phyloP scores from a whole-genome alignment of 192 early-diverging fungal genomes.

The Coemansia sp. region DNA sequence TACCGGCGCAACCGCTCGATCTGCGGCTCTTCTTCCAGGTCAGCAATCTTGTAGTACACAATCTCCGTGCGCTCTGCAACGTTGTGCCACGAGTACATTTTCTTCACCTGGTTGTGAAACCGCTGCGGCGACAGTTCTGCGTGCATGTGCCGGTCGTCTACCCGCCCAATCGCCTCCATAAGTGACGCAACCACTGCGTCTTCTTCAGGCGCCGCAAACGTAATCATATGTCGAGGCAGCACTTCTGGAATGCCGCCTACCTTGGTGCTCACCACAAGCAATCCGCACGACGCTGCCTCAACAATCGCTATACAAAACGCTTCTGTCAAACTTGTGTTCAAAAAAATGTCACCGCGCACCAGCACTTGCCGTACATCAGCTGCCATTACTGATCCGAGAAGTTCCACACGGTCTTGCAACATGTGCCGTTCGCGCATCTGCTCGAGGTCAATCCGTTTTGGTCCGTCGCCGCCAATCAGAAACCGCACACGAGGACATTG shows the following conservation, averaged over 20 bases:
- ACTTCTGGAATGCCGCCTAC: slow-evolving; percentile 98
- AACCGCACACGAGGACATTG: slow-evolving; percentile 80
- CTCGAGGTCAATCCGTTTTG: slow-evolving; percentile 92
- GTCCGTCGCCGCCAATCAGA: slow-evolving; percentile 95
- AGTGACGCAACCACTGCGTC: slow-evolving; percentile 77
- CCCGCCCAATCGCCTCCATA: slow-evolving; percentile 67
- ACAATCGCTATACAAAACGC: slow-evolving; percentile 99
- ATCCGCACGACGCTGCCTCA: slow-evolving; percentile 92
- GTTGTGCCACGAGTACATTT: slow-evolving; percentile 97
- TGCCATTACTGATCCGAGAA: slow-evolving; percentile 82
- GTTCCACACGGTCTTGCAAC: slow-evolving; percentile 87
- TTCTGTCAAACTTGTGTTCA: slow-evolving; percentile 97
- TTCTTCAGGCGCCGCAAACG: slow-evolving; percentile 83
- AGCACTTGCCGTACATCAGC: slow-evolving; percentile 84
- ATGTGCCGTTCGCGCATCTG: slow-evolving; percentile 94
- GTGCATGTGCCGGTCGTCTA: slow-evolving; percentile 52
- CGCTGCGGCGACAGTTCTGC: slow-evolving; percentile 63
- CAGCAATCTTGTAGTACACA: slow-evolving; percentile 77
- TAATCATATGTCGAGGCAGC: slow-evolving; percentile 87
- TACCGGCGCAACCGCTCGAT: slow-evolving; percentile 79
- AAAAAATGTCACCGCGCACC: slow-evolving; percentile 89
- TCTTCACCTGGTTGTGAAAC: slow-evolving; percentile 80
- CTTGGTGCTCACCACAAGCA: slow-evolving; percentile 92
- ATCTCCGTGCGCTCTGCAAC: slow-evolving; percentile 74
- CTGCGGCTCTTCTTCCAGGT: slow-evolving; percentile 67